Percentiles rank a stretch among this genome's conserved stretches.
Evolutionary conservation across 768 basidiomycete species (phyloP).

Genomic region (Pulveroboletus sp.): DNA sequence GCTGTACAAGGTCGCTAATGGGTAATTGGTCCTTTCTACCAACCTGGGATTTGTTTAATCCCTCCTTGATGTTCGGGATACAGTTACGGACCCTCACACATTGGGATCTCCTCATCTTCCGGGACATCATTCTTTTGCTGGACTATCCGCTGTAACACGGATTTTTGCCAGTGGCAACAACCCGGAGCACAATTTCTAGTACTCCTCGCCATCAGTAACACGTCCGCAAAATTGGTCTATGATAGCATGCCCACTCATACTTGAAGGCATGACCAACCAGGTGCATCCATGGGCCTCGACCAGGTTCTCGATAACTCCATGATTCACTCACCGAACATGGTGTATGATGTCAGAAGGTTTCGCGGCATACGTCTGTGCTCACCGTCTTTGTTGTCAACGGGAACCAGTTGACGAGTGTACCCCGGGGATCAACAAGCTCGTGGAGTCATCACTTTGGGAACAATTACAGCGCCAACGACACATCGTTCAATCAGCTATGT

Average conservation of each 20-base stretch:
- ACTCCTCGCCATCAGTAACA: slow-evolving; percentile 21
- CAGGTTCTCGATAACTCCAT: too few species aligned
- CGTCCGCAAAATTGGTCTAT: slow-evolving; percentile 22
- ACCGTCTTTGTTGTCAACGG: slow-evolving; percentile 23
- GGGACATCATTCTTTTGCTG: slow-evolving; percentile 18
- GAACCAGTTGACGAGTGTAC: slow-evolving; percentile 20
- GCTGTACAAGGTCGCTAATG: neutral
- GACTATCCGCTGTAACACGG: slow-evolving; percentile 14
- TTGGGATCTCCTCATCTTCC: slow-evolving; percentile 15
- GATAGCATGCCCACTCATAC: slow-evolving; percentile 16
- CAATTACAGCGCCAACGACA: slow-evolving; percentile 25
- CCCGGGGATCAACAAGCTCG: slow-evolving; percentile 22
- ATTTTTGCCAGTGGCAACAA: slow-evolving; percentile 13
- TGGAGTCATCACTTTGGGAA: slow-evolving; percentile 23
- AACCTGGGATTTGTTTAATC: too few species aligned
- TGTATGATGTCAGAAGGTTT: slow-evolving; percentile 8
- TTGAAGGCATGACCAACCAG: slow-evolving; percentile 9
- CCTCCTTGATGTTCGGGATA: neutral
- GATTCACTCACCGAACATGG: slow-evolving; percentile 29
- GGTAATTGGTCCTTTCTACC: neutral
- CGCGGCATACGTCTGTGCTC: neutral
- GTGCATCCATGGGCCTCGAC: slow-evolving; percentile 26
- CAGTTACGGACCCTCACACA: slow-evolving; percentile 6
- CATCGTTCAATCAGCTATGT: slow-evolving; percentile 19
- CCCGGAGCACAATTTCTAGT: slow-evolving; percentile 24